Evolutionary conservation across 2,329 filamentous ascomycete species (phyloP).

Genomic region (Fusarium sp.): DNA sequence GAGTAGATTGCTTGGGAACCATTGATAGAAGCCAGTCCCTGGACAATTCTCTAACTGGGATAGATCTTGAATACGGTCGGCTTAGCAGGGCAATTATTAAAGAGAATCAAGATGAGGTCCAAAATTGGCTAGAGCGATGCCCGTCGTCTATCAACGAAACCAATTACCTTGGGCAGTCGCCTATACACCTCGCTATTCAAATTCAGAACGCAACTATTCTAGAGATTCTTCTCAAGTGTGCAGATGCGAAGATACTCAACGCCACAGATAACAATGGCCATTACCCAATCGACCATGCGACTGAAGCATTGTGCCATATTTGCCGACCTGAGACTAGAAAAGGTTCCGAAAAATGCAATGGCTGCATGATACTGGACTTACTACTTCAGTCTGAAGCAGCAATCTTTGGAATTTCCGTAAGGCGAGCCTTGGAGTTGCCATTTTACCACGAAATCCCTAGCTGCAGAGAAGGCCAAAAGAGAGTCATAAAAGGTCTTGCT

Average conservation of each 20-base stretch:
- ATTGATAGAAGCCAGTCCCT: too few species aligned
- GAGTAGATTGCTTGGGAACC: too few species aligned
- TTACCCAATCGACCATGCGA: neutral
- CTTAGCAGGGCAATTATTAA: neutral
- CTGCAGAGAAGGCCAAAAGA: neutral
- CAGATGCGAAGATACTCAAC: neutral
- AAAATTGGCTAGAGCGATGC: fast-evolving
- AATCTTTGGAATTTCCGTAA: neutral
- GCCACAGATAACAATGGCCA: too few species aligned
- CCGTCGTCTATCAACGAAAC: fast-evolving
- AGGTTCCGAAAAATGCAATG: neutral
- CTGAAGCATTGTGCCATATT: neutral
- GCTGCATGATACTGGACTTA: neutral
- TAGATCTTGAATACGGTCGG: neutral
- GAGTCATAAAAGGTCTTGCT: neutral
- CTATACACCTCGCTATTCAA: neutral
- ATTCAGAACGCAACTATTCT: neutral
- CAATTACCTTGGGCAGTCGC: neutral
- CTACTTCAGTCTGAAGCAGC: neutral
- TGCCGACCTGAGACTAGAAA: fast-evolving
- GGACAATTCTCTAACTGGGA: too few species aligned
- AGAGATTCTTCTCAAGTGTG: fast-evolving
- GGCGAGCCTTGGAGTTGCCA: neutral
- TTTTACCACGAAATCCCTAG: fast-evolving
- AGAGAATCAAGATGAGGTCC: fast-evolving